Percentiles rank a stretch among this genome's conserved stretches.
Evolutionary conservation across 148 eudicot species (phyloP).

Genomic region (Camellia sinensis): DNA sequence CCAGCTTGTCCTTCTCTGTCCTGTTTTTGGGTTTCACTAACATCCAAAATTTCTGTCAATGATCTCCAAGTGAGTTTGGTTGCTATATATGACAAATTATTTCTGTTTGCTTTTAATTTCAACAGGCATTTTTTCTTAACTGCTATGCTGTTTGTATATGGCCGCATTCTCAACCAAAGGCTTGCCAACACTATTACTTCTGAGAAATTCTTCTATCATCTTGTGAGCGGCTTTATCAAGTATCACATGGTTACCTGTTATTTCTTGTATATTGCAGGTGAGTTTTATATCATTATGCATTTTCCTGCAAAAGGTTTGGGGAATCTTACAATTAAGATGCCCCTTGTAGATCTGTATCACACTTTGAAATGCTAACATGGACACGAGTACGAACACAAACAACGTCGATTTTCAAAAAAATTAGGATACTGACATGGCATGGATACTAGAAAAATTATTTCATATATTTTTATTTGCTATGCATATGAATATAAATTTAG

Average conservation of each 20-base stretch:
- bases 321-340: too few species aligned
- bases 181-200: slow-evolving; percentile 86
- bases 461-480: too few species aligned
- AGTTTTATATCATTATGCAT: slow-evolving; percentile 17
- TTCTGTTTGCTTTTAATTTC: slow-evolving; percentile 1
- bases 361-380: too few species aligned
- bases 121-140: slow-evolving; percentile 94
- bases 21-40: not conserved
- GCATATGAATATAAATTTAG: too few species aligned
- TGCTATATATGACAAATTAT: not conserved
- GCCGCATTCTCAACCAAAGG: slow-evolving; percentile 84
- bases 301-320: not conserved
- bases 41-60: not conserved
- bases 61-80: not conserved
- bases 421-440: too few species aligned
- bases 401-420: too few species aligned
- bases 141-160: slow-evolving; percentile 94
- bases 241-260: slow-evolving; percentile 97
- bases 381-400: too few species aligned
- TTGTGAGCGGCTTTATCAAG: slow-evolving; percentile 75
- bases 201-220: slow-evolving; percentile 68
- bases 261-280: slow-evolving; percentile 89
- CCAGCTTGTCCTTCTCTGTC: not conserved
- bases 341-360: not conserved
- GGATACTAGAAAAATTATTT: too few species aligned